Base-by-base conservation (phyloP, 345 rosid genomes). In the Gossypium arboreum region DNA sequence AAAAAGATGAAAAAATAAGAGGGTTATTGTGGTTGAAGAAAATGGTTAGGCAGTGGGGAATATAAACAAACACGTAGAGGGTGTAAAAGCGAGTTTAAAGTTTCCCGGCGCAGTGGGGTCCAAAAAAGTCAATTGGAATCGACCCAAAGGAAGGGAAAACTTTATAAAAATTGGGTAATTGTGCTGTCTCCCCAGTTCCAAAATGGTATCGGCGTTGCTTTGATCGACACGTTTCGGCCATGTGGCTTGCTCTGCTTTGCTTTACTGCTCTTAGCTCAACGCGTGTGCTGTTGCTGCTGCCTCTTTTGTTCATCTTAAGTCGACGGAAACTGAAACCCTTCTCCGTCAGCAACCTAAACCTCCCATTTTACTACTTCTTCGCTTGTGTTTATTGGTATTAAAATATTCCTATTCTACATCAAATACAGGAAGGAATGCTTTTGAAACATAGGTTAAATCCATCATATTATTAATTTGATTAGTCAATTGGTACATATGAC, bases 181-280 rank as follows among this genome's bases (percentile, higher is more conserved):
- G 13, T 9, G 22, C 41, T 34, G 7, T 5, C 41, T 34, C 41
- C 7, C 41, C 11, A 34, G 45, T 11, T 20, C 2, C 67, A 20
- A 69, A 44, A 5, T 22, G 47, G 68, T 2, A 41, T 55, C 7
- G 25, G 58, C 3, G 1, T 59, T 9, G 22, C 1, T 52, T 1
- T 1, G 17, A 12, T 51, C 20, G 77, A 83, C 83, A 79, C 83
- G 77, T 77, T 7, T 68, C 27, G 8, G 15, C 41, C 71, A 72
- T 20, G 81, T 83, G 85, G 39, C 57, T 13, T 47, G 7, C 72
- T 24, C 39, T 24, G 72, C 20, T 10, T 47, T 67, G 55, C n/a
- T 67, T 67, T 22, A 55, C 18, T 22, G 55, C 56, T 48, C 56
- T 48, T 24, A 11, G 57, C 72, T 68, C 56, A 68, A 68, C 72